phyloP scores from a whole-genome alignment of 75 land plant species.

The Cunninghamia lanceolata region DNA sequence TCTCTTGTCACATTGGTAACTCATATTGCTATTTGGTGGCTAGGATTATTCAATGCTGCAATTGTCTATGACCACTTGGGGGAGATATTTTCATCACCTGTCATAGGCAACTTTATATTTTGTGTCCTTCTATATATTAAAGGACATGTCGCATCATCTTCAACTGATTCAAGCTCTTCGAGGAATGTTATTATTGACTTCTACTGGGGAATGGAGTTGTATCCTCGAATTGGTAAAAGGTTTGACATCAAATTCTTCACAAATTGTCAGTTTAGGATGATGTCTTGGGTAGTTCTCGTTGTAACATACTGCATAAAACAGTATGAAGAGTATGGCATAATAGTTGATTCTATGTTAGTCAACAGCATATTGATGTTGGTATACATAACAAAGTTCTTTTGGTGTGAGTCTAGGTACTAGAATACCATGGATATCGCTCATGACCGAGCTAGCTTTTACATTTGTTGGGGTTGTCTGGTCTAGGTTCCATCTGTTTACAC shows the following conservation, averaged over 20 bases:
- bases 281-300: slow-evolving; percentile 96
- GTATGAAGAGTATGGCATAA: slow-evolving; percentile 78
- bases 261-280: slow-evolving; percentile 99
- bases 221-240: slow-evolving; percentile 85
- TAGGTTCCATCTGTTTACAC: slow-evolving; percentile 96
- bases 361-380: slow-evolving; percentile 82
- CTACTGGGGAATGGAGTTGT: slow-evolving; percentile 98
- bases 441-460: slow-evolving; percentile 86
- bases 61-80: slow-evolving; percentile 94
- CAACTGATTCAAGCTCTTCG: slow-evolving; percentile 93
- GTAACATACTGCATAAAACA: slow-evolving; percentile 95
- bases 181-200: slow-evolving; percentile 88
- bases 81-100: slow-evolving; percentile 80
- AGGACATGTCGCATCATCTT: slow-evolving; percentile 92
- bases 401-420: slow-evolving; percentile 99
- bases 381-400: slow-evolving; percentile 91
- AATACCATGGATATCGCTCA: slow-evolving; percentile 98
- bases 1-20: too few species aligned
- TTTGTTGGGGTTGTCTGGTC: slow-evolving; percentile 97
- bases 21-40: too few species aligned
- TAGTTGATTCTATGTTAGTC: slow-evolving; percentile 92
- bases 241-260: slow-evolving; percentile 98
- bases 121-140: slow-evolving; percentile 86
- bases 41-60: slow-evolving; percentile 78
- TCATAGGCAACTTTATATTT: slow-evolving; percentile 79